Conservation (phyloP, 163 green algal species). For the Botryococcus braunii region DNA sequence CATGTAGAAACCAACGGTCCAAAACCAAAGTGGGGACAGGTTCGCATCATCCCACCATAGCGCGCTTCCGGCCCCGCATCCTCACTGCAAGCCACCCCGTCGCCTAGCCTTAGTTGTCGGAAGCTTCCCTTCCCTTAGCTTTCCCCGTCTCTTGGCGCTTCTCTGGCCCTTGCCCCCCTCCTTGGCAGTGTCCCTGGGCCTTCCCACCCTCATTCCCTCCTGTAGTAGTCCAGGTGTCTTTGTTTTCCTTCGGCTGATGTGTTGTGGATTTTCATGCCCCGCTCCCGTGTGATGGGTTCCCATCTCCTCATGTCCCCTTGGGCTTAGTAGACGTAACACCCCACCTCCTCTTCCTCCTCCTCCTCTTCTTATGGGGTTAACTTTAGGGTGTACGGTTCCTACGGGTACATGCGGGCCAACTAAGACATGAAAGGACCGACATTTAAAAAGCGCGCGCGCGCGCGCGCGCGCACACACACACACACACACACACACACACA, state of each 20-base stretch:
- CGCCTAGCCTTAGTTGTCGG: not conserved
- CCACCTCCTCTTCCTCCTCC: not conserved
- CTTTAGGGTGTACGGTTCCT: not conserved
- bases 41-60: constrained; percentile 79
- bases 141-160: too few relatives aligned
- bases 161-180: too few relatives aligned
- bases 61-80: constrained; percentile 64
- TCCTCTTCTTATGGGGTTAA: not conserved
- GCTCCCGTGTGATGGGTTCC: too few relatives aligned
- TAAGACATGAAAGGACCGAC: too few relatives aligned
- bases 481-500: not conserved
- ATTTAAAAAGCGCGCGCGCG: too few relatives aligned
- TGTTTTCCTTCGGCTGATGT: not conserved
- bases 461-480: not conserved
- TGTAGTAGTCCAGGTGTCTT: not conserved
- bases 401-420: too few relatives aligned
- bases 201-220: not conserved
- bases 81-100: constrained; percentile 40
- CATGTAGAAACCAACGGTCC: too few relatives aligned
- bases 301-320: too few relatives aligned
- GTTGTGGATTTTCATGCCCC: not conserved
- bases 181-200: not conserved
- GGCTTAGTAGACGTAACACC: too few relatives aligned
- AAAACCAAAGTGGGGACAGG: too few relatives aligned
- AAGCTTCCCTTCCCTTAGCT: too few relatives aligned